Percentiles rank a stretch among this genome's conserved stretches.
Evolutionary conservation across 148 eudicot species (phyloP).

Genomic region (Rhododendron ovatum): DNA sequence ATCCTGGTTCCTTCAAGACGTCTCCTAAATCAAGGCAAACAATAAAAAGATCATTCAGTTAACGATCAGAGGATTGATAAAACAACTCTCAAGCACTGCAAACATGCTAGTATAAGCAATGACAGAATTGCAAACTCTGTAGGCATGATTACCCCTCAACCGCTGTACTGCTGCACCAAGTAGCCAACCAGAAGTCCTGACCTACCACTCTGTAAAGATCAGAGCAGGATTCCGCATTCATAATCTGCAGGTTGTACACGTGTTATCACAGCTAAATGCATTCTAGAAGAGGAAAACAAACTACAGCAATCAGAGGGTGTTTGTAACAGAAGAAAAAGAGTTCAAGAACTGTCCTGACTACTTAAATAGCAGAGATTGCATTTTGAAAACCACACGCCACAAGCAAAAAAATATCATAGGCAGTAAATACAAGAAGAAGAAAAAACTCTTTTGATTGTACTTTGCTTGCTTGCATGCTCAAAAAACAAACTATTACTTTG

Average conservation of each 20-base stretch:
- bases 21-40: slow-evolving; percentile 48
- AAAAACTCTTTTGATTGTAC: neutral
- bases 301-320: slow-evolving; percentile 2
- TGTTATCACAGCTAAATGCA: neutral
- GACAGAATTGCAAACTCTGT: slow-evolving; percentile 6
- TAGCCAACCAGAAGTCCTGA: slow-evolving; percentile 93
- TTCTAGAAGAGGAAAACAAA: neutral
- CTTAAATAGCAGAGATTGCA: neutral
- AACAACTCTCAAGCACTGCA: slow-evolving; percentile 1
- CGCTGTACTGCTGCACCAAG: slow-evolving; percentile 84
- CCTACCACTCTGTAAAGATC: slow-evolving; percentile 79
- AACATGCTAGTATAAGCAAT: neutral
- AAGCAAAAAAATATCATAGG: neutral
- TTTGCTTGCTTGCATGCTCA: neutral
- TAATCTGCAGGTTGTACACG: slow-evolving; percentile 41
- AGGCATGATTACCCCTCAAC: slow-evolving; percentile 62
- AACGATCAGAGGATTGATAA: neutral
- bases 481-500: neutral
- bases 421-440: neutral
- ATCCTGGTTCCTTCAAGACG: slow-evolving; percentile 95
- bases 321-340: neutral
- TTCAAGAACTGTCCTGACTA: neutral
- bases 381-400: neutral
- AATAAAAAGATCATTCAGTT: slow-evolving; percentile 18
- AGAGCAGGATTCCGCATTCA: slow-evolving; percentile 72